Evolutionary conservation across 768 basidiomycete genomes (phyloP), one percentile per base, ranked within the genome.

Genomic region (Tylopilus sp.): DNA sequence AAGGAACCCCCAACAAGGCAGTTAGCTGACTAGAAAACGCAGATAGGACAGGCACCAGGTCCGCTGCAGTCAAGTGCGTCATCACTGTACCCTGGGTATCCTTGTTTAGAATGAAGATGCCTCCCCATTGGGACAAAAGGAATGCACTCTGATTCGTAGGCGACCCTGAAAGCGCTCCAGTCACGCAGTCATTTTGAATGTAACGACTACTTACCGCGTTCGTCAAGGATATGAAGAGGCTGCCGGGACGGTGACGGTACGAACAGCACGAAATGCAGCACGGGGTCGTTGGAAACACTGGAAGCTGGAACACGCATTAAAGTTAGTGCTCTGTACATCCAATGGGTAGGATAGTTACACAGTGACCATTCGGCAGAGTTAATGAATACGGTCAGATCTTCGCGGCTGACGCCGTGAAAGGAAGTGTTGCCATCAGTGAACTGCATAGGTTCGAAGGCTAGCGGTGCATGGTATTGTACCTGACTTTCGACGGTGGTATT

Each of bases 291-390:
- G 1, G 92, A 93, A 3, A 86, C 86, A 51, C 92, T 88, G 0
- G 95, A 95, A 11, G 95, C 95, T 98, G 36, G 36, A 25, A 12
- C 6, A 38, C 26, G 18, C 0, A 47, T 60, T 48, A 62, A 51
- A 43, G 44, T 1, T 23, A 43, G 40, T 39, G 22, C 41, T 22
- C 40, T 6, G 4, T 11, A 44, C 17, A 3, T 56, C 7, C 35
- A 41, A 22, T 1, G 26, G 30, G 58, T 76, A 60, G 60, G 35
- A 50, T 48, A 58, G 25, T 65, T 59, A 94, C 95, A 93, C 44
- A 99, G 64, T 12, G 87, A 88, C 97, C 97, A 99, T 63, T 94
- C 86, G 4, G 94, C 97, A 6, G 92, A 92, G 62, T 99, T 99
- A 38, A 99, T 77, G 63, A 99, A 99, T 0, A 95, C 85, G 13